These are phyloP conservation scores for Aspergillus pseudonomiae DNA, from an alignment of 2,329 filamentous ascomycete species.

Conservation along the genomic window DNA sequence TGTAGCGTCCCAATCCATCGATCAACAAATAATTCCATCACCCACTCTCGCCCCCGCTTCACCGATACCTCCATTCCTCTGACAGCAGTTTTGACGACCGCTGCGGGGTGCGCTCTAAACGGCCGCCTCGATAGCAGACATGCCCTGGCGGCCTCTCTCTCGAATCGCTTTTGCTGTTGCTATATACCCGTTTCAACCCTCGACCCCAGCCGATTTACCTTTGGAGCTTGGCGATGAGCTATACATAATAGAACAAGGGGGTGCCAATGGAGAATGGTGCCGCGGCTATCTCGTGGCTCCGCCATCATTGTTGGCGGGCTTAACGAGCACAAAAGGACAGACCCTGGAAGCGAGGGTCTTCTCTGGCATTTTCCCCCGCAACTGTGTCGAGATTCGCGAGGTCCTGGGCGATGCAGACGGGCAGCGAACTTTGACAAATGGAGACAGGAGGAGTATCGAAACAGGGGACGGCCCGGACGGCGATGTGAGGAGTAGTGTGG, in stretches of 20 bases:
- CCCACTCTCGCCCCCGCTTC: conserved; percentile 20
- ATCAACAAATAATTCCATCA: conserved; percentile 29
- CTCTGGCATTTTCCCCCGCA: conserved; percentile 95
- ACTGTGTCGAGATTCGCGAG: conserved; percentile 93
- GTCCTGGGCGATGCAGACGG: conserved; percentile 74
- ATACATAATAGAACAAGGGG: conserved; percentile 97
- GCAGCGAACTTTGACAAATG: conserved; percentile 36
- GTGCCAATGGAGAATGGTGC: conserved; percentile 82
- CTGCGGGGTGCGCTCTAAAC: conserved; percentile 24
- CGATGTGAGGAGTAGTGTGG: conserved; percentile 33
- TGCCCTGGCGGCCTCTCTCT: conserved; percentile 97
- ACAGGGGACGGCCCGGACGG: conserved; percentile 32
- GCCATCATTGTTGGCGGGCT: conserved; percentile 84
- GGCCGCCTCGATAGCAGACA: conserved; percentile 47
- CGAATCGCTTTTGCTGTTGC: conserved; percentile 98
- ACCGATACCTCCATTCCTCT: conserved; percentile 25
- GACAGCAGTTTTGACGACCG: conserved; percentile 27
- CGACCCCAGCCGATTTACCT: conserved; percentile 85
- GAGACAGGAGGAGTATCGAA: conserved; percentile 39
- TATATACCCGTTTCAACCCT: conserved; percentile 88
- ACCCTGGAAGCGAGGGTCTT: conserved; percentile 95
- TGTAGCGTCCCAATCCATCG: conserved; percentile 30
- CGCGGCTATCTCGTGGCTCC: conserved; percentile 94
- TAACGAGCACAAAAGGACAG: conserved; percentile 89
- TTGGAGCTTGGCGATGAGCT: conserved; percentile 97